Conservation (phyloP, 2,329 filamentous ascomycete species). For the Chaetomiaceae sp. region DNA sequence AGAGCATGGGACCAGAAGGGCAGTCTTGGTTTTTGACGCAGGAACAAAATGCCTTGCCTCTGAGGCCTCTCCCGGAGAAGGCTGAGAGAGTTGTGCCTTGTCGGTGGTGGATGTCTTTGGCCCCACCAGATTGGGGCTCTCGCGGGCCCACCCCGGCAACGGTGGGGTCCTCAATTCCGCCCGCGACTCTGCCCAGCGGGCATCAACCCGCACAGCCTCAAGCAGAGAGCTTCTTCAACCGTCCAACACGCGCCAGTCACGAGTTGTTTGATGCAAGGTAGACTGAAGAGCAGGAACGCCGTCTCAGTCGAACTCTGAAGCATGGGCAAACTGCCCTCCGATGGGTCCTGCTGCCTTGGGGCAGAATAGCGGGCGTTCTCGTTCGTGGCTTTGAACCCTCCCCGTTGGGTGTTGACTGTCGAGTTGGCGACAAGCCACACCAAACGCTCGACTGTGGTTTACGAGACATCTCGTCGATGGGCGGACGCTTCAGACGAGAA, state of each 20-base stretch:
- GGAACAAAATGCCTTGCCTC: slow-evolving; percentile 15
- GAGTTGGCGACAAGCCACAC: not conserved
- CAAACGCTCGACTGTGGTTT: not conserved
- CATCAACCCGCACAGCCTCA: slow-evolving; percentile 12
- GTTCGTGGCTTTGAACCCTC: slow-evolving; percentile 2
- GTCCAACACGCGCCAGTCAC: slow-evolving; percentile 14
- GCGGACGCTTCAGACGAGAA: not conserved
- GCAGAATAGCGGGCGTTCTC: slow-evolving; percentile 17
- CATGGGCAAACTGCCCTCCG: not conserved
- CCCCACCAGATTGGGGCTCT: not conserved
- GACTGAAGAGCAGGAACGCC: not conserved
- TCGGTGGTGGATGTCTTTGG: slow-evolving; percentile 4
- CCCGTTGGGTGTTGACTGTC: not conserved
- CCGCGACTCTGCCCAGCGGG: slow-evolving; percentile 14
- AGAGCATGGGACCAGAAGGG: not conserved
- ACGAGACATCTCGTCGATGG: not conserved
- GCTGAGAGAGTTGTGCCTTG: slow-evolving; percentile 14
- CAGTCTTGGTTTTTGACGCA: not conserved
- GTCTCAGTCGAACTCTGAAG: not conserved
- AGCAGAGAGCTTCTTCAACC: not conserved
- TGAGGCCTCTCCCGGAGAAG: not conserved
- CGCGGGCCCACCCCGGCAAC: not conserved
- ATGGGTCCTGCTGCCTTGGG: slow-evolving; percentile 13
- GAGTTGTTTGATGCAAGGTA: not conserved
- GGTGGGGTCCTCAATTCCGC: slow-evolving; percentile 8